These are phyloP conservation scores for Podospora fimiseda DNA, from an alignment of 495 filamentous ascomycete species.

Conservation along the genomic window DNA sequence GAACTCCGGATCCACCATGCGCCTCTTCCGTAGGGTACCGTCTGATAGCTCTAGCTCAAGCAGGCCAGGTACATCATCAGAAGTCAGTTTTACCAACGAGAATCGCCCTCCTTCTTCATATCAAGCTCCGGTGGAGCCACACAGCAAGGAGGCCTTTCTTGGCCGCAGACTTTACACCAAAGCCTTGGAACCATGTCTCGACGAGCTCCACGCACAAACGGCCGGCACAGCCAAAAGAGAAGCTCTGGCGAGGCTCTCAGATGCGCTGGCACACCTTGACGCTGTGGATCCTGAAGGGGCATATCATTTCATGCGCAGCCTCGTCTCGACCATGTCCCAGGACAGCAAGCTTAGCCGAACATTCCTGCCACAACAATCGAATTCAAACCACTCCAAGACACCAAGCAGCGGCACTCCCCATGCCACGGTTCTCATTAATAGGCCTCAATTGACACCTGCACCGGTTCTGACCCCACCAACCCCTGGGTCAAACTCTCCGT, in stretches of 20 bases:
- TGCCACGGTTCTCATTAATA: constrained; percentile 44
- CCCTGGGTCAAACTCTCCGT: constrained; percentile 22
- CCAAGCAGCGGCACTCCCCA: constrained; percentile 30
- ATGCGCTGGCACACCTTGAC: constrained; percentile 80
- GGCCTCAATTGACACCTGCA: constrained; percentile 9
- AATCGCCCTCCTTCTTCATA: constrained; percentile 33
- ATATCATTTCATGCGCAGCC: constrained; percentile 69
- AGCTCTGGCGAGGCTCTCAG: constrained; percentile 68
- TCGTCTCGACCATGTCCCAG: constrained; percentile 45
- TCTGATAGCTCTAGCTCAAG: constrained; percentile 56
- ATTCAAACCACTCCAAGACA: constrained; percentile 6
- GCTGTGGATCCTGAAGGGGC: constrained; percentile 85
- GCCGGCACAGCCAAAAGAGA: constrained; percentile 68
- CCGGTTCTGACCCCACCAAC: constrained; percentile 10
- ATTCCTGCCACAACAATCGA: constrained; percentile 22
- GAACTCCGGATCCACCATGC: constrained; percentile 80
- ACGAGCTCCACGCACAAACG: constrained; percentile 76
- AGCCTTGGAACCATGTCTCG: constrained; percentile 70
- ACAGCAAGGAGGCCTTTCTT: constrained; percentile 72
- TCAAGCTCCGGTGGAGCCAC: constrained; percentile 37
- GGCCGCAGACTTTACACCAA: constrained; percentile 75
- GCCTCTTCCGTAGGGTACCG: constrained; percentile 77
- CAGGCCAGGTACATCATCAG: constrained; percentile 27
- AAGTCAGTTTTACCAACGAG: constrained; percentile 32
- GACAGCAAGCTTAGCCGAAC: constrained; percentile 36